Evolutionary conservation across 768 basidiomycete species (phyloP), one percentile per base, ranked within the genome.

Genomic region (Serendipita sp.): DNA sequence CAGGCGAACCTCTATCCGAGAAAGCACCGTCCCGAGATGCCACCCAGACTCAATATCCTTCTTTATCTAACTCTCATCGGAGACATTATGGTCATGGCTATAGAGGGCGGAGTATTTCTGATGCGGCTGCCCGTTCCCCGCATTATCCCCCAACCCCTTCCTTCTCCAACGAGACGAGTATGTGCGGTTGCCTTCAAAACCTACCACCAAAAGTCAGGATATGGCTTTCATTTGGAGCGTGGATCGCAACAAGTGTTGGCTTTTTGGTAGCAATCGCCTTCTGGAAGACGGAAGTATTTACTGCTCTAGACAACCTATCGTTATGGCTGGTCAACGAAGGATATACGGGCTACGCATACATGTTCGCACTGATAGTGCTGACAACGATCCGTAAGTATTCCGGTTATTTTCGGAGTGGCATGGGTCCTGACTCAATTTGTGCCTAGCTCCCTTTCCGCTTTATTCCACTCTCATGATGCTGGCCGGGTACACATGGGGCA

Each of bases 401-500:
- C 48, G 48, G 18, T 68, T 74, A 65, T 65, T 71, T 37, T 72
- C 70, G 1, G 71, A 72, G 46, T 69, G 71, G 41, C 73, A 44
- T 8, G 34, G 13, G n/a, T 46, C 35, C 47, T 45, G 16, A 37
- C 34, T 58, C 56, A 16, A 3, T 64, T 65, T 67, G 51, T 32
- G 63, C 65, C 37, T 71, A 92, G 90, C 93, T 46, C 93, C 93
- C 41, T 71, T 96, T 56, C 93, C 93, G 41, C 78, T 96, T 64
- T 96, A 95, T 76, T 93, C 90, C 69, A 95, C 93, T 0, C 79
- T 96, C 75, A 93, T 95, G 72, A 83, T 91, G 68, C 78, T 96
- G 69, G 89, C 91, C 47, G 92, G 92, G 28, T 95, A 95, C 73
- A 92, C 91, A 8, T 93, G 85, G 71, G 91, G 91, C 63, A 79